Percentiles rank a stretch among this genome's conserved stretches.
These are phyloP conservation scores for Warburgia ugandensis DNA, from an alignment of 164 flowering plant genomes.

Conservation along the genomic window DNA sequence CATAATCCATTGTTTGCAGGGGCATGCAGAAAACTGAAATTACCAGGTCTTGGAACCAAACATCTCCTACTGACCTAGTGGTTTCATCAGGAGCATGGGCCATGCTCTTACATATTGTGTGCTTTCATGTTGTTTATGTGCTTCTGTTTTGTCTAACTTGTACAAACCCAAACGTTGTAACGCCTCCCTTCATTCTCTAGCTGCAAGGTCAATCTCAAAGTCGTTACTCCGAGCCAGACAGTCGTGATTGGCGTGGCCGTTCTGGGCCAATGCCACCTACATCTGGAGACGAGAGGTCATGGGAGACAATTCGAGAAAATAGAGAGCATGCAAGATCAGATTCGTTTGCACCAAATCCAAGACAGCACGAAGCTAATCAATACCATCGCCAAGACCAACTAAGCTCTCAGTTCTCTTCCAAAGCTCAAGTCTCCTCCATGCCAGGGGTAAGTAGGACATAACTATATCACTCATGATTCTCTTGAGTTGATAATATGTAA, in stretches of 20 bases:
- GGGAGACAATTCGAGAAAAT: conserved; percentile 54
- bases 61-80: too few relatives aligned
- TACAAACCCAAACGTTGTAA: too few relatives aligned
- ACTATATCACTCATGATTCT: not conserved
- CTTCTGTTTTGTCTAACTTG: not conserved
- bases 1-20: too few relatives aligned
- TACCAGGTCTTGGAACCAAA: too few relatives aligned
- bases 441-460: conserved; percentile 45
- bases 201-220: conserved; percentile 39
- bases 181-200: conserved; percentile 19
- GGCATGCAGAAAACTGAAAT: too few relatives aligned
- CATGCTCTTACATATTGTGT: not conserved
- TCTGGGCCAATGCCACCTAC: conserved; percentile 36
- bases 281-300: conserved; percentile 62
- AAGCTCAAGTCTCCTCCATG: conserved; percentile 45
- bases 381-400: conserved; percentile 54
- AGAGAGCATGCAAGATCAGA: conserved; percentile 35
- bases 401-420: conserved; percentile 41
- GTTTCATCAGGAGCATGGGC: too few relatives aligned
- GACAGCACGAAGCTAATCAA: conserved; percentile 49
- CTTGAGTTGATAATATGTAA: not conserved
- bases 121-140: not conserved
- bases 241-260: conserved; percentile 89
- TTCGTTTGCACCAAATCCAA: conserved; percentile 20
- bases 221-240: conserved; percentile 79